Evolutionary conservation across 495 filamentous ascomycete species (phyloP), one percentile per base, ranked within the genome.

Genomic region (Penicillium ucsense): DNA sequence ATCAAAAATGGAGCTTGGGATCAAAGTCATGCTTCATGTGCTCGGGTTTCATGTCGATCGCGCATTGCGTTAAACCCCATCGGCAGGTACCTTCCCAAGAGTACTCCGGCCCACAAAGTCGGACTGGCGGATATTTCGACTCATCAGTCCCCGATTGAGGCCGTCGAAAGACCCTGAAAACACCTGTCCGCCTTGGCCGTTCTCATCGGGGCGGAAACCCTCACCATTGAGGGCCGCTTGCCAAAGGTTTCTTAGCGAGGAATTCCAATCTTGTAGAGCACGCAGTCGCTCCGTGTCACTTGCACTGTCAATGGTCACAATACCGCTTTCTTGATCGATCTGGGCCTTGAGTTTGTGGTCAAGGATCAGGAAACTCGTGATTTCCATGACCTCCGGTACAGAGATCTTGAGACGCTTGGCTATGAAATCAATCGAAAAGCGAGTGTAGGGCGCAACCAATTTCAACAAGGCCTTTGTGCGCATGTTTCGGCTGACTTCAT

Each of bases 401-500:
- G 84, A 79, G 56, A 98, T 94, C 51, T 84, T 84, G 35, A 98
- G 82, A 54, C 86, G 80, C 48, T 84, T 82, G 29, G 88, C 88
- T 52, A 97, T 85, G 70, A 94, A 94, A 36, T 72, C 68, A 31
- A 97, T 71, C 29, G 80, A 83, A 77, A 98, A 96, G 30, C 89
- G 84, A 3, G 88, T 94, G 69, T 97, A 98, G 0, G 92, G 91
- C 4, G 89, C 88, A 45, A 97, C 92, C 35, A 98, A 66, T 68
- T 95, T 96, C 31, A 95, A 70, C 3, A 98, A 82, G 2, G 88
- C 92, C 68, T 94, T 95, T 49, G 90, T 97, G 33, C 92, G 88
- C 82, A 98, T 92, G 67, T 94, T 96, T 9, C 92, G 88, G 41
- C 92, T 98, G 47, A 98, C 92, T 65, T 97, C 92, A 67, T 96